Conservation (phyloP, 2,329 filamentous ascomycete species). For the Colletotrichum lupini region DNA sequence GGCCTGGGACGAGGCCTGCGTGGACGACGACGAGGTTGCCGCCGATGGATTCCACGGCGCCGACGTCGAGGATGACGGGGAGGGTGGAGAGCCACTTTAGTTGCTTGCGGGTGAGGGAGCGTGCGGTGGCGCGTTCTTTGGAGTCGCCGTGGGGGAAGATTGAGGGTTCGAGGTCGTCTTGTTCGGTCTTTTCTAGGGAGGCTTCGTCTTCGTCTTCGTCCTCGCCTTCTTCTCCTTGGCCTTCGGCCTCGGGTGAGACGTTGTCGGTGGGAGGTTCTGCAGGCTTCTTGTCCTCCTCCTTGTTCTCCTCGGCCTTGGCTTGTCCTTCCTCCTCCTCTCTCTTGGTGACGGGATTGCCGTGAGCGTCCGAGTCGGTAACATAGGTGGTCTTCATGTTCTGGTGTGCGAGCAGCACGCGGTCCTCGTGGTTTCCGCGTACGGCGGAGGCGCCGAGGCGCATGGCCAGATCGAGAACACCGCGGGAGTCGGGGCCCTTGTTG, state of each 20-base stretch:
- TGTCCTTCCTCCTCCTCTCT: slow-evolving; percentile 39
- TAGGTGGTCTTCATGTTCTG: slow-evolving; percentile 50
- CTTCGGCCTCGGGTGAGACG: slow-evolving; percentile 38
- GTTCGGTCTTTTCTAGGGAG: slow-evolving; percentile 9
- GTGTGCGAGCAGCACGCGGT: slow-evolving; percentile 79
- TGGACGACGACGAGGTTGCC: slow-evolving; percentile 78
- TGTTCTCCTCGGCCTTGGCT: slow-evolving; percentile 3
- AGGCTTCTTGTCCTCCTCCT: slow-evolving; percentile 17
- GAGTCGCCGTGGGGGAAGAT: slow-evolving; percentile 48
- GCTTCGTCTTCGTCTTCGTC: slow-evolving; percentile 39
- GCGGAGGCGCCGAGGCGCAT: slow-evolving; percentile 80
- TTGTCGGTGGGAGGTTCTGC: slow-evolving; percentile 37
- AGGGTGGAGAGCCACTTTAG: slow-evolving; percentile 75
- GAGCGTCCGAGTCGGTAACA: slow-evolving; percentile 36
- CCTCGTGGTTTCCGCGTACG: slow-evolving; percentile 94
- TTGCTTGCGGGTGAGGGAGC: slow-evolving; percentile 67
- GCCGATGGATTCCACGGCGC: slow-evolving; percentile 61
- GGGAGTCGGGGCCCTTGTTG: slow-evolving; percentile 86
- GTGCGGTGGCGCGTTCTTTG: slow-evolving; percentile 64
- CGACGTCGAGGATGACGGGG: slow-evolving; percentile 82
- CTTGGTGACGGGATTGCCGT: slow-evolving; percentile 39
- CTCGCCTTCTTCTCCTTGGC: slow-evolving; percentile 37
- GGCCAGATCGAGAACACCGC: slow-evolving; percentile 80
- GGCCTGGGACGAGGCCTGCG: slow-evolving; percentile 83
- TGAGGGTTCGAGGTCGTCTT: slow-evolving; percentile 35